phyloP scores from a whole-genome alignment of 257 asterid genomes.

The Cynanchum wilfordii region DNA sequence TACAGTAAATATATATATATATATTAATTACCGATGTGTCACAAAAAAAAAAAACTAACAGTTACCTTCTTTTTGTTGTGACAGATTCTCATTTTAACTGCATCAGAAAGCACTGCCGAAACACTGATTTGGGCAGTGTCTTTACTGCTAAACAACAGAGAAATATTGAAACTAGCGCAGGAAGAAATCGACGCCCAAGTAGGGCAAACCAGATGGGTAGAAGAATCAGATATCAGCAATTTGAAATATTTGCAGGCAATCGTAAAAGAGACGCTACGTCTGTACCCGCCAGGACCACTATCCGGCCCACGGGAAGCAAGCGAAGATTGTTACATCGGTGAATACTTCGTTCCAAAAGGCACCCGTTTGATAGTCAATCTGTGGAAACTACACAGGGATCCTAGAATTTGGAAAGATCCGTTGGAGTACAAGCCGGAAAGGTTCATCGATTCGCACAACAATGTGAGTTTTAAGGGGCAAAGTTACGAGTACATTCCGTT shows the following conservation, averaged over 20 bases:
- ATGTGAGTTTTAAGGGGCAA: conserved; percentile 30
- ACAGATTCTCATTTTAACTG: conserved; percentile 45
- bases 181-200: conserved; percentile 34
- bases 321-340: conserved; percentile 35
- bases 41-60: not conserved
- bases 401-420: conserved; percentile 39
- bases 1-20: too few species aligned
- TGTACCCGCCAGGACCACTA: conserved; percentile 65
- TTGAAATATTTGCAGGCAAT: conserved; percentile 41
- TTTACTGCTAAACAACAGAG: conserved; percentile 34
- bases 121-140: conserved; percentile 55
- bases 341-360: conserved; percentile 31
- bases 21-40: too few species aligned
- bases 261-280: conserved; percentile 47
- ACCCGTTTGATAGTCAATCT: conserved; percentile 42
- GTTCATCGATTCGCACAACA: conserved; percentile 22
- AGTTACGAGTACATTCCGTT: conserved; percentile 47
- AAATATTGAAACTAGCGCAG: conserved; percentile 26
- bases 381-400: conserved; percentile 57
- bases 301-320: conserved; percentile 47
- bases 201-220: conserved; percentile 39
- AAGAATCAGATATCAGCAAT: conserved; percentile 48
- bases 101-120: conserved; percentile 51
- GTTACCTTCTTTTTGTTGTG: not conserved
- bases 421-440: conserved; percentile 45